Conservation (phyloP, 2,329 filamentous ascomycete genomes). For the Beauveria pseudobassiana region DNA sequence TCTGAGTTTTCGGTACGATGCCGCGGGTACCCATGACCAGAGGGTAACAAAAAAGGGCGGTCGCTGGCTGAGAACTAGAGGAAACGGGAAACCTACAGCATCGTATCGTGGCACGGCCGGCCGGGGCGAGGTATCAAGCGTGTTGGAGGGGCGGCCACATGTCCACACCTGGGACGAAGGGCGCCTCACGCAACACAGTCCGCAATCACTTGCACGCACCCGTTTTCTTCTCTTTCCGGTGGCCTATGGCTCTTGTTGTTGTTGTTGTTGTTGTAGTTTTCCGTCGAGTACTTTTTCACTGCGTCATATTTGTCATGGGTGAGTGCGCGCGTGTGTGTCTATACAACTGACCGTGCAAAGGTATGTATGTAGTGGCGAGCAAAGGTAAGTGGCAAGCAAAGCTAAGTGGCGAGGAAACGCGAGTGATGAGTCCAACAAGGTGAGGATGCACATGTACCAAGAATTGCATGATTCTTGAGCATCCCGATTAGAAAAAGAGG, state of each 20-base stretch:
- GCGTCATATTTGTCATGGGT: background rate
- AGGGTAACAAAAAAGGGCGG: background rate
- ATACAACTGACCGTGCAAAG: too few relatives aligned
- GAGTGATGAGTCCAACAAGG: background rate
- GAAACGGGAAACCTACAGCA: constrained; percentile 9
- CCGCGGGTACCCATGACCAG: background rate
- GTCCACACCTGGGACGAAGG: constrained; percentile 1
- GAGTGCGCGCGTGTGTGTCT: background rate
- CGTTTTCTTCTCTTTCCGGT: background rate
- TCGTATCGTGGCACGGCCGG: constrained; percentile 8
- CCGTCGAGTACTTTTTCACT: background rate
- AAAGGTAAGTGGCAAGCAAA: background rate
- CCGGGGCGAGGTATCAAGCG: background rate
- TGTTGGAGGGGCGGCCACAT: constrained; percentile 4
- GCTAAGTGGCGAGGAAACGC: background rate
- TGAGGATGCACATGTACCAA: background rate
- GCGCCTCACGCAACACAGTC: background rate
- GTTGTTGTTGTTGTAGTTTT: background rate
- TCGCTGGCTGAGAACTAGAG: background rate
- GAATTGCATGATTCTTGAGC: background rate
- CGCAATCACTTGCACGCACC: background rate
- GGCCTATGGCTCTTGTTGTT: background rate
- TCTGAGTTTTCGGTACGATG: background rate
- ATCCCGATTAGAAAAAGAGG: background rate
- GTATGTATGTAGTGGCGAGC: too few relatives aligned